Evolutionary conservation across 805 yeast species (phyloP).

Genomic region (Myxozyma udenii): DNA sequence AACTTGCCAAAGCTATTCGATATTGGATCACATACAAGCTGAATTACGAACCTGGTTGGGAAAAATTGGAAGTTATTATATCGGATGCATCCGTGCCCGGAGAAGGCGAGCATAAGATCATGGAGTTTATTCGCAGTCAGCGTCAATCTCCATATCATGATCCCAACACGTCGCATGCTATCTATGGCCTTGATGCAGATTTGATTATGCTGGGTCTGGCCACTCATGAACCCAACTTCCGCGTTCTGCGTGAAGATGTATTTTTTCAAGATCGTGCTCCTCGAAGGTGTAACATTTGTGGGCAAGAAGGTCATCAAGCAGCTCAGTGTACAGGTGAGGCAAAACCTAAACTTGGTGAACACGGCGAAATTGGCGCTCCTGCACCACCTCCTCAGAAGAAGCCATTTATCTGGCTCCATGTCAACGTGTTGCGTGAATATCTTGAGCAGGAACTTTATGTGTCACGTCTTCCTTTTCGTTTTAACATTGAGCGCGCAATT

Average conservation of each 20-base stretch:
- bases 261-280: conserved; percentile 70
- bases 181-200: conserved; percentile 97
- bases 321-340: conserved; percentile 26
- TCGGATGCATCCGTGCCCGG: conserved; percentile 98
- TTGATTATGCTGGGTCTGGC: conserved; percentile 92
- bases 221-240: conserved; percentile 96
- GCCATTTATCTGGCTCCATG: conserved; percentile 93
- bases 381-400: conserved; percentile 45
- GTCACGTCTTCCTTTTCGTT: conserved; percentile 65
- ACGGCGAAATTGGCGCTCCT: conserved; percentile 39
- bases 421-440: conserved; percentile 83
- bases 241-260: conserved; percentile 92
- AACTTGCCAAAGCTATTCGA: conserved; percentile 72
- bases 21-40: conserved; percentile 93
- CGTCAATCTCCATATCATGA: conserved; percentile 80
- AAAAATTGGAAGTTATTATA: conserved; percentile 76
- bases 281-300: conserved; percentile 57
- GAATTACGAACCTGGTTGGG: conserved; percentile 91
- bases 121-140: conserved; percentile 91
- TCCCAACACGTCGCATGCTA: conserved; percentile 93
- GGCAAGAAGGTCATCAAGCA: conserved; percentile 35
- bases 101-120: conserved; percentile 98
- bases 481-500: conserved; percentile 89
- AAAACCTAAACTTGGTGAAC: conserved; percentile 45
- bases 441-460: conserved; percentile 74